These are phyloP conservation scores for Phoma herbarum DNA, from an alignment of 2,329 filamentous ascomycete species.

Conservation along the genomic window DNA sequence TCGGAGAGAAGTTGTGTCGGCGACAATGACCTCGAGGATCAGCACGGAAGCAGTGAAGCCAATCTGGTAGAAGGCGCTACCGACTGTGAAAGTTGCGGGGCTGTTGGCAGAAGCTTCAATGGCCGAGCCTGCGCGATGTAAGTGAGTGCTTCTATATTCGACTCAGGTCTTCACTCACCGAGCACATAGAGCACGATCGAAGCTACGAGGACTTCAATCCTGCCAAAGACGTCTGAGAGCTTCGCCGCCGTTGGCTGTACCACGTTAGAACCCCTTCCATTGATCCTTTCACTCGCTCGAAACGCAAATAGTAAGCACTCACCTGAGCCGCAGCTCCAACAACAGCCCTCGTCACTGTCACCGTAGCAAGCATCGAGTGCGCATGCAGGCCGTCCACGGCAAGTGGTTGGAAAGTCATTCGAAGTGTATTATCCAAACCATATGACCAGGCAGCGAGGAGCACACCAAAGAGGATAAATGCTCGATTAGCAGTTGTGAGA, in stretches of 20 bases:
- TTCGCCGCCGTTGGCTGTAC: conserved; percentile 65
- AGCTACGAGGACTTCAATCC: conserved; percentile 65
- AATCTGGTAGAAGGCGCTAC: conserved; percentile 49
- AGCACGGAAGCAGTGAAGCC: conserved; percentile 70
- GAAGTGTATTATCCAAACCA: conserved; percentile 62
- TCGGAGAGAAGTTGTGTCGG: conserved; percentile 69
- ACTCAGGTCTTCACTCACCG: conserved; percentile 42
- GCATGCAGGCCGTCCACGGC: conserved; percentile 62
- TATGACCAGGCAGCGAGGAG: conserved; percentile 72
- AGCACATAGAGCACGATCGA: conserved; percentile 66
- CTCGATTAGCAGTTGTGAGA: conserved; percentile 62
- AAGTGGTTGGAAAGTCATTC: conserved; percentile 58
- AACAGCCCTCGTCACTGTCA: conserved; percentile 66
- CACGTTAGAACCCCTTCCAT: neutral
- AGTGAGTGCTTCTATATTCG: conserved; percentile 3
- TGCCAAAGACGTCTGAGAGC: conserved; percentile 69
- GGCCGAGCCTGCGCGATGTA: conserved; percentile 52
- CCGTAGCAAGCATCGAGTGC: conserved; percentile 63
- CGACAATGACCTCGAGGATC: conserved; percentile 70
- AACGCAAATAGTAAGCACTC: neutral
- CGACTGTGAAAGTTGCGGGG: conserved; percentile 64
- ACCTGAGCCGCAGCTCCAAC: conserved; percentile 65
- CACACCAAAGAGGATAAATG: conserved; percentile 67
- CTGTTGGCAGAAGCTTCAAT: conserved; percentile 63
- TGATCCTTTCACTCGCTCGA: neutral